Evolutionary conservation across 2,329 filamentous ascomycete species (phyloP).

Genomic region (Teratosphaeriaceae sp.): DNA sequence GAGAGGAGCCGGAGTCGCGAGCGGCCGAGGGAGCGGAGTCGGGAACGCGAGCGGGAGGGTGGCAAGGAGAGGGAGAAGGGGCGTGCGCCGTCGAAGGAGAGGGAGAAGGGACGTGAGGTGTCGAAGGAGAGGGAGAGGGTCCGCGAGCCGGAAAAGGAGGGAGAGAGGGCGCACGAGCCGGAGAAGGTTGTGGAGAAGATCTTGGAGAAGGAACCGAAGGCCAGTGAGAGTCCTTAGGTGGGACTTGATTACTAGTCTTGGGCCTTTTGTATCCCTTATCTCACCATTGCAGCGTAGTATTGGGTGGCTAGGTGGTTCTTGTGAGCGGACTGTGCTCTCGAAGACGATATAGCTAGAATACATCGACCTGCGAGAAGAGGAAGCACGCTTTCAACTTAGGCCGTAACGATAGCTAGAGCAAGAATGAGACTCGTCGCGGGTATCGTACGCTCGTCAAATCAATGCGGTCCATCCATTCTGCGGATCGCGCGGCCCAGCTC

Average conservation of each 20-base stretch:
- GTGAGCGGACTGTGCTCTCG: too few relatives aligned
- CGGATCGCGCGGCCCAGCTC: too few relatives aligned
- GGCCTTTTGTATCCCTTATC: too few relatives aligned
- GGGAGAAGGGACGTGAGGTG: neutral
- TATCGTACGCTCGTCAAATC: too few relatives aligned
- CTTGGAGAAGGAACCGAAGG: neutral
- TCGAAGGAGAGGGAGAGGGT: neutral
- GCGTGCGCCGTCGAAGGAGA: neutral
- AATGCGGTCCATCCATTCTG: too few relatives aligned
- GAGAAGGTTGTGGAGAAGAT: neutral
- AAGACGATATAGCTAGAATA: too few relatives aligned
- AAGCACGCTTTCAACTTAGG: too few relatives aligned
- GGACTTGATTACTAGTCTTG: slow-evolving; percentile 3
- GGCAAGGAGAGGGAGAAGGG: neutral
- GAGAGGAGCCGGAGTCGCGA: slow-evolving; percentile 9
- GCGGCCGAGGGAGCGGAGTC: slow-evolving; percentile 11
- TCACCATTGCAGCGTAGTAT: too few relatives aligned
- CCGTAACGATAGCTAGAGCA: too few relatives aligned
- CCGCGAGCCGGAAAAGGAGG: neutral
- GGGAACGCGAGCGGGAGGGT: slow-evolving; percentile 6
- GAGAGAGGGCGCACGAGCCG: neutral
- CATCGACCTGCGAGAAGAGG: too few relatives aligned
- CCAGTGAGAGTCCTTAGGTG: neutral
- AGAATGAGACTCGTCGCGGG: too few relatives aligned
- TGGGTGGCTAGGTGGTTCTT: too few relatives aligned